phyloP scores from a whole-genome alignment of 176 grass and related monocot species.

The Raddia distichophylla region DNA sequence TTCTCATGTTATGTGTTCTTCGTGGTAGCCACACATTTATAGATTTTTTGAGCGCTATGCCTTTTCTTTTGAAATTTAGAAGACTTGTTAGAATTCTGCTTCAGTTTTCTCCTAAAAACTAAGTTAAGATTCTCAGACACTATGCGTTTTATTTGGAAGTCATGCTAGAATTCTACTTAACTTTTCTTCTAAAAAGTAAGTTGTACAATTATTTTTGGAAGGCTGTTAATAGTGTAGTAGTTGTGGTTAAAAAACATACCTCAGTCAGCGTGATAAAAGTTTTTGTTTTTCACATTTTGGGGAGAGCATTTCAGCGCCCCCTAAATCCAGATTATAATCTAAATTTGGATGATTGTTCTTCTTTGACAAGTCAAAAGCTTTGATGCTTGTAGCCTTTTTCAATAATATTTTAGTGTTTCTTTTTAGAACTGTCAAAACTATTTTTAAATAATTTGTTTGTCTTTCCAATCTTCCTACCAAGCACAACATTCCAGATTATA shows the following conservation, averaged over 20 bases:
- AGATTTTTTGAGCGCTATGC: not conserved
- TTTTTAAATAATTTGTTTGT: too few species aligned
- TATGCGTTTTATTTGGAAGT: not conserved
- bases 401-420: too few species aligned
- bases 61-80: too few species aligned
- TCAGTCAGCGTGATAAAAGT: not conserved
- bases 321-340: not conserved
- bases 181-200: not conserved
- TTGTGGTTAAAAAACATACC: not conserved
- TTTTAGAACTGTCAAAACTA: too few species aligned
- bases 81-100: too few species aligned
- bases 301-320: not conserved
- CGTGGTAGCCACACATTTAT: not conserved
- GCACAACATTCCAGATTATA: too few species aligned
- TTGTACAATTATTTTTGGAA: not conserved
- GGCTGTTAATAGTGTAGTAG: not conserved
- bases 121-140: too few species aligned
- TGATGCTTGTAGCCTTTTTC: too few species aligned
- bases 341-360: too few species aligned
- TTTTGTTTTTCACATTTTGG: not conserved
- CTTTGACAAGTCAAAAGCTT: too few species aligned
- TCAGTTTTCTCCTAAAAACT: too few species aligned
- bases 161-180: not conserved
- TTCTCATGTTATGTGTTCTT: not conserved
- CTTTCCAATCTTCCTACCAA: too few species aligned